phyloP scores from a whole-genome alignment of 108 stramenopile species.

The Skeletonema tropicum region DNA sequence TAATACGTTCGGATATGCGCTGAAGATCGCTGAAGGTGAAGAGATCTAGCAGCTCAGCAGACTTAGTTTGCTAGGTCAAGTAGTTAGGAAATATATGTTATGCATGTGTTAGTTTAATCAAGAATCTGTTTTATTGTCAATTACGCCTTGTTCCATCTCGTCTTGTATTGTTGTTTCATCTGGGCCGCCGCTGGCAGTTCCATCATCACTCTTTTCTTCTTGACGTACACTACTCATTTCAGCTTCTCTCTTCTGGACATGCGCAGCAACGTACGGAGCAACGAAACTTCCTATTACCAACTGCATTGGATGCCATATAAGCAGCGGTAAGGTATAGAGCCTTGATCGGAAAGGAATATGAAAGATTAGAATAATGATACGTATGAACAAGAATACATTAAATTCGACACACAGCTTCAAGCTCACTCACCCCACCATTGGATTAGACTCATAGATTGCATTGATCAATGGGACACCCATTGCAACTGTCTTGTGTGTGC shows the following conservation, averaged over 20 bases:
- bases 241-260: slow-evolving; percentile 50
- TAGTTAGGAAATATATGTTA: too few relatives aligned
- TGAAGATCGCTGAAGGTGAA: too few relatives aligned
- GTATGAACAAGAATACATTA: too few relatives aligned
- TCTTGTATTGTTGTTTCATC: neutral
- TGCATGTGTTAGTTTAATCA: neutral
- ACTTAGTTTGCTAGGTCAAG: too few relatives aligned
- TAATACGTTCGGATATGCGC: too few relatives aligned
- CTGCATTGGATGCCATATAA: slow-evolving; percentile 82
- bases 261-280: slow-evolving; percentile 51
- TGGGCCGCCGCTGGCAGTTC: neutral
- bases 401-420: too few relatives aligned
- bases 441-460: slow-evolving; percentile 61
- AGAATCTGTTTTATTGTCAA: neutral
- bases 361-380: too few relatives aligned
- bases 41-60: too few relatives aligned
- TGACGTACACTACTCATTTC: slow-evolving; percentile 13
- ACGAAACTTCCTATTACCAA: slow-evolving; percentile 60
- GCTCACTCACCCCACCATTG: slow-evolving; percentile 34
- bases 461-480: slow-evolving; percentile 79
- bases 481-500: slow-evolving; percentile 74
- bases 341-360: too few relatives aligned
- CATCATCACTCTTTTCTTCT: slow-evolving; percentile 12
- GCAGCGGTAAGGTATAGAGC: slow-evolving; percentile 65
- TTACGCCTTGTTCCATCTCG: neutral